These are phyloP conservation scores for Gardenia jasminoides DNA, from an alignment of 257 asterid species.

Conservation along the genomic window DNA sequence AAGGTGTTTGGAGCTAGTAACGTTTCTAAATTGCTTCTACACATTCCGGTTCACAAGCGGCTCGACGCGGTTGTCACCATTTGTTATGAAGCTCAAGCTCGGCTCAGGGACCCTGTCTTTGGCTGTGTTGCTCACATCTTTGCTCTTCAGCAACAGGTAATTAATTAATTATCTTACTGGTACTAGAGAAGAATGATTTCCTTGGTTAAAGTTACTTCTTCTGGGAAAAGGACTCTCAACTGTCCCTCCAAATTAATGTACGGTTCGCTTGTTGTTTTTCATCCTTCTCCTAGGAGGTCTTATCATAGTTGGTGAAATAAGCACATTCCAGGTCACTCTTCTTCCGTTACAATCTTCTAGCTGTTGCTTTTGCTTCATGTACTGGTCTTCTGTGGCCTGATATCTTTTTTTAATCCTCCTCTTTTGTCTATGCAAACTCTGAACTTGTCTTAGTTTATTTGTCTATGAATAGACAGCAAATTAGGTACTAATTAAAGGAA, in stretches of 20 bases:
- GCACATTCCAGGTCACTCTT: conserved; percentile 32
- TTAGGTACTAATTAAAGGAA: background rate
- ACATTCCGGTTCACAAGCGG: conserved; percentile 70
- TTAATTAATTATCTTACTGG: background rate
- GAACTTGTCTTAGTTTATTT: background rate
- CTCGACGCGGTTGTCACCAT: conserved; percentile 87
- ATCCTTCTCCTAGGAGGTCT: conserved; percentile 25
- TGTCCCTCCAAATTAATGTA: conserved; percentile 18
- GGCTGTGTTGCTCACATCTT: conserved; percentile 91
- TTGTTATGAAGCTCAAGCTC: conserved; percentile 85
- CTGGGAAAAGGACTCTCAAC: conserved; percentile 4
- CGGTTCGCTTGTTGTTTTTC: conserved; percentile 10
- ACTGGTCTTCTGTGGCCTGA: conserved; percentile 9
- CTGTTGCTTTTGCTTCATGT: conserved; percentile 29
- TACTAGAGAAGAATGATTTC: no score
- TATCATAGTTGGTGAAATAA: conserved; percentile 58
- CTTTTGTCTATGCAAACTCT: background rate
- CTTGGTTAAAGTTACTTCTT: background rate
- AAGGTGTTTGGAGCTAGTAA: conserved; percentile 98
- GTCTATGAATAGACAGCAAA: background rate
- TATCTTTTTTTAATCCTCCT: conserved; percentile 11
- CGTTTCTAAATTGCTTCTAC: conserved; percentile 80
- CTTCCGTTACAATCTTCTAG: conserved; percentile 42
- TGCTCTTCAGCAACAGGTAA: conserved; percentile 91
- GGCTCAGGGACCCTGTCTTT: conserved; percentile 86